Evolutionary conservation across 176 grass and related monocot species (phyloP).

Genomic region (Triticum turgidum): DNA sequence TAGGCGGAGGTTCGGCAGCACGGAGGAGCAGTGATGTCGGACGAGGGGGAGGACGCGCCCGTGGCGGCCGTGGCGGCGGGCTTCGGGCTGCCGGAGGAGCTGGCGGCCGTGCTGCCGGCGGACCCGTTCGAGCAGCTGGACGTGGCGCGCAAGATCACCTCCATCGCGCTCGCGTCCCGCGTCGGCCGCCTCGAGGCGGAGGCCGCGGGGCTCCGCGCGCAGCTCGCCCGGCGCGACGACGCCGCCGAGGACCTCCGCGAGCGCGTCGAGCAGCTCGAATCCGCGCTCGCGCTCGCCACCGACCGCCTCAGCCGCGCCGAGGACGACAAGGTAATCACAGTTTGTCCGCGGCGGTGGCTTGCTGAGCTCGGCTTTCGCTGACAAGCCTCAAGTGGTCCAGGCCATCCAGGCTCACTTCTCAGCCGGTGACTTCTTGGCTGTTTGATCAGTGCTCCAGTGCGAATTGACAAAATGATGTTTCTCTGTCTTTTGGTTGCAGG

Average conservation of each 20-base stretch:
- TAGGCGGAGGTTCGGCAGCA: not conserved
- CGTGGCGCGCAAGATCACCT: conserved; percentile 93
- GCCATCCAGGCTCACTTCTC: not conserved
- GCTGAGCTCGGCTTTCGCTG: not conserved
- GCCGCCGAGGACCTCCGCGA: conserved; percentile 68
- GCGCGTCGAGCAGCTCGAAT: conserved; percentile 68
- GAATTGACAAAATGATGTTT: not conserved
- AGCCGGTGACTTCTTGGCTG: not conserved
- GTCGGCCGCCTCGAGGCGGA: conserved; percentile 66
- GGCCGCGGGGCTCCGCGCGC: conserved; percentile 36
- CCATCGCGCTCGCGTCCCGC: conserved; percentile 76
- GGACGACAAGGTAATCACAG: conserved; percentile 60
- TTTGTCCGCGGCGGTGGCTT: not conserved
- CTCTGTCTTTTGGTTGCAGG: conserved; percentile 38
- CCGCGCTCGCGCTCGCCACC: conserved; percentile 52
- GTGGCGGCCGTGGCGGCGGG: conserved; percentile 5
- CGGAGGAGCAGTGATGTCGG: conserved; percentile 22
- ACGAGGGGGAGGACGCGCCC: not conserved
- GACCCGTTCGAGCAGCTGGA: conserved; percentile 97
- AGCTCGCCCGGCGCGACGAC: conserved; percentile 67
- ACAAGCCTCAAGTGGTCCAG: too few species aligned
- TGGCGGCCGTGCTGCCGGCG: conserved; percentile 60
- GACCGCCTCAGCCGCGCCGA: conserved; percentile 49
- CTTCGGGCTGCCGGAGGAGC: conserved; percentile 64
- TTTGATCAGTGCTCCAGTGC: not conserved